Base-by-base conservation (phyloP, 345 rosid species). In the Salix arbutifolia region DNA sequence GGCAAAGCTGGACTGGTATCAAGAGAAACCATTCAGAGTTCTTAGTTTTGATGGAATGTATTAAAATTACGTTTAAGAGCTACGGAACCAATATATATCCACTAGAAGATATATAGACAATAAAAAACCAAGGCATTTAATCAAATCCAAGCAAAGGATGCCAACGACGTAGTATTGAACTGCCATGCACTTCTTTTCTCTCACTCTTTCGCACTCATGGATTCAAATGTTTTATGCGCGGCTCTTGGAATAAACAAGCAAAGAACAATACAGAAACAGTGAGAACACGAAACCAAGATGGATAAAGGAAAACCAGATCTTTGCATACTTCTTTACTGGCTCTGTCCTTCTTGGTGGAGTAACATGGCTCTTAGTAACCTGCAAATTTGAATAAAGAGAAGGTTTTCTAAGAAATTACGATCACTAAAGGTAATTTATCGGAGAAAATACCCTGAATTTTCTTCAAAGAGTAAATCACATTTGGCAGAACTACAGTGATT, bases 241-340 rank as follows among this genome's bases (percentile, higher is more conserved):
- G 30, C 19, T 67, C 67, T 31, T 68, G 56, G 53, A 42, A 67
- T 58, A 9, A 53, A 52, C 67, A 53, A 42, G 30, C 33, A 28
- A 14, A 23, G n/a, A 72, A 16, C 33, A 25, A 56, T 7, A 38
- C 33, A 19, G 56, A 53, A 44, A 38, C 14, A 42, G 37, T 25
- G 25, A 16, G 65, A 53, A 37, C 31, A 65, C n/a, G 16, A 25
- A 10, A 35, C 37, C 68, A 26, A 65, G 37, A 38, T 14, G 31
- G 8, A 76, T n/a, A 35, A 25, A 50, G 11, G 30, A 44, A 35
- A 53, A 28, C 28, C 58, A 25, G 52, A 38, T 53, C 42, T 77
- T 25, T 38, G 50, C 93, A 23, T 88, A 91, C 99, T 83, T 87
- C 77, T 64, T 82, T 69, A 35, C 71, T 31, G 78, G 80, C 76